Percentiles rank a stretch among this genome's conserved stretches.
Evolutionary conservation across 2,329 filamentous ascomycete genomes (phyloP).

Genomic region (Blastomyces gilchristii): DNA sequence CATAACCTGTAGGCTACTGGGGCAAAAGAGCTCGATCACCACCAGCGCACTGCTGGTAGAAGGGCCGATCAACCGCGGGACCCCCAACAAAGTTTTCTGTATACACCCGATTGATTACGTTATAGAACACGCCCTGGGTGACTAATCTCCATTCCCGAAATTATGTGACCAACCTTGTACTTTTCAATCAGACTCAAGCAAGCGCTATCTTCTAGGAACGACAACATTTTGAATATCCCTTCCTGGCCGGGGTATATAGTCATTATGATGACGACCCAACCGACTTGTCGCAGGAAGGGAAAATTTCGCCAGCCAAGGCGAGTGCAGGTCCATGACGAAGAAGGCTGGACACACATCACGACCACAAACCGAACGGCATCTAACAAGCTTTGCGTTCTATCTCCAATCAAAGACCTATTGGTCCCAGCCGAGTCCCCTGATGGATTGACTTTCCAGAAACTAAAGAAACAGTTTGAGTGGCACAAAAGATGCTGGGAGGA

Average conservation of each 20-base stretch:
- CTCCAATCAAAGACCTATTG: slow-evolving; percentile 15
- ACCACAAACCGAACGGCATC: slow-evolving; percentile 16
- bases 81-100: too few species aligned
- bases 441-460: slow-evolving; percentile 22
- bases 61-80: too few species aligned
- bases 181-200: neutral
- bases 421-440: slow-evolving; percentile 30
- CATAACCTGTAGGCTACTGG: too few species aligned
- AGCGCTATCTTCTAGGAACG: neutral
- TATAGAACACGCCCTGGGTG: too few species aligned
- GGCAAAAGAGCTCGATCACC: too few species aligned
- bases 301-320: slow-evolving; percentile 23
- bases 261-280: neutral
- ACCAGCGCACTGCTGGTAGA: too few species aligned
- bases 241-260: neutral
- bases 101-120: too few species aligned
- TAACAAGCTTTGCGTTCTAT: slow-evolving; percentile 4
- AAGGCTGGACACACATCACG: slow-evolving; percentile 38
- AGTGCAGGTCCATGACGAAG: slow-evolving; percentile 28
- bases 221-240: neutral
- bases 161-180: too few species aligned
- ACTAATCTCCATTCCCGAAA: too few species aligned
- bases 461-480: slow-evolving; percentile 24
- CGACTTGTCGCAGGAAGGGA: neutral
- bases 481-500: slow-evolving; percentile 23